A percentile compares a stretch with the other conserved stretches of the same genome.
These are phyloP conservation scores for Lipomyces kockii DNA, from an alignment of 805 yeast species.

Conservation along the genomic window DNA sequence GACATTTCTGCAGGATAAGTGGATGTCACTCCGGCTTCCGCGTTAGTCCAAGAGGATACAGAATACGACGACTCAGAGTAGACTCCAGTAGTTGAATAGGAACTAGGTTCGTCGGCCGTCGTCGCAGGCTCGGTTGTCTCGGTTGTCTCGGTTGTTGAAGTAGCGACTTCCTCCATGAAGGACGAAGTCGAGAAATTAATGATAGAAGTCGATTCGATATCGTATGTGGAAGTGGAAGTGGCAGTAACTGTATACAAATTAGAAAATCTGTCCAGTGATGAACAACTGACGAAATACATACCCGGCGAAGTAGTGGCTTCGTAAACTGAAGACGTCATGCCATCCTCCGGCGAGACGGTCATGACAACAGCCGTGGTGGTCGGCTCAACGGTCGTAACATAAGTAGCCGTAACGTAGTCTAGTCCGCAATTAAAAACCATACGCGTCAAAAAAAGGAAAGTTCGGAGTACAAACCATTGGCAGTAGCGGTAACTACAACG, in stretches of 20 bases:
- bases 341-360: not conserved
- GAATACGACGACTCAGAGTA: constrained; percentile 26
- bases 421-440: not conserved
- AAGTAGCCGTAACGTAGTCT: constrained; percentile 10
- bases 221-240: not conserved
- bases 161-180: not conserved
- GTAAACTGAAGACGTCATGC: not conserved
- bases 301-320: not conserved
- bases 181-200: not conserved
- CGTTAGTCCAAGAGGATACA: constrained; percentile 41
- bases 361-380: not conserved
- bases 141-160: constrained; percentile 2
- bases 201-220: not conserved
- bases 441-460: not conserved
- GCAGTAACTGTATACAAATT: not conserved
- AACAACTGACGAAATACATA: not conserved
- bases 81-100: not conserved
- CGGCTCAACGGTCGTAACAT: not conserved
- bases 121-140: not conserved
- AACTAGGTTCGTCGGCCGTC: not conserved
- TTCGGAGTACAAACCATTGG: not conserved
- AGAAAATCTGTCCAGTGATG: not conserved
- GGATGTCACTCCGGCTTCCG: constrained; percentile 21
- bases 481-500: not conserved
- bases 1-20: constrained; percentile 38